These are phyloP conservation scores for Cryptomeria japonica DNA, from an alignment of 75 land plant species.

Conservation along the genomic window DNA sequence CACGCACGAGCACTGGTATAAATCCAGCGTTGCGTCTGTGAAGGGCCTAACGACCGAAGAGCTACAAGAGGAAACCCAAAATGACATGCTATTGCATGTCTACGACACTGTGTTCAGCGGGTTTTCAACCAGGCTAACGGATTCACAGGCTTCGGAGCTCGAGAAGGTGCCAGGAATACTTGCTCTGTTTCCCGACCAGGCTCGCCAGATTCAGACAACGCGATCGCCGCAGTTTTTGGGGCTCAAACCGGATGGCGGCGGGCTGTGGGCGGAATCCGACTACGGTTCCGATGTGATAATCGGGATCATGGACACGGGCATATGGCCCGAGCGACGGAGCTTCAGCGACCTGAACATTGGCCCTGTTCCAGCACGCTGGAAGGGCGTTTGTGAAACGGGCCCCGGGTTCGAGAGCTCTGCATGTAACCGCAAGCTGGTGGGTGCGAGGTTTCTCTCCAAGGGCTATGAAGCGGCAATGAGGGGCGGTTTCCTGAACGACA, in stretches of 20 bases:
- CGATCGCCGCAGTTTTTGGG: constrained; percentile 69
- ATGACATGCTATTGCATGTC: constrained; percentile 35
- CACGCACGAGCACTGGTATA: constrained; percentile 66
- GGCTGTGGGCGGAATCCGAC: constrained; percentile 58
- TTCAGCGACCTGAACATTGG: constrained; percentile 64
- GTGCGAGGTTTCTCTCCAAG: constrained; percentile 60
- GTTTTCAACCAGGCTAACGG: constrained; percentile 66
- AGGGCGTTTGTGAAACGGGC: constrained; percentile 47
- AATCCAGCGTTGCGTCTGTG: constrained; percentile 33
- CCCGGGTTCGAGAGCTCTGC: constrained; percentile 28
- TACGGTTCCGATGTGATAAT: constrained; percentile 72
- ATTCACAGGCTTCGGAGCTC: constrained; percentile 34
- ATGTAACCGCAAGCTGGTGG: constrained; percentile 82
- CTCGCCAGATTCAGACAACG: constrained; percentile 60
- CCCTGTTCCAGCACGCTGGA: constrained; percentile 53
- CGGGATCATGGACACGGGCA: constrained; percentile 83
- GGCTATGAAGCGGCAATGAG: constrained; percentile 69
- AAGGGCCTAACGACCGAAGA: background rate
- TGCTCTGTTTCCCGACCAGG: constrained; percentile 49
- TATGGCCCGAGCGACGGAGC: constrained; percentile 74
- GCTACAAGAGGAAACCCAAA: background rate
- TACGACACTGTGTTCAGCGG: constrained; percentile 61
- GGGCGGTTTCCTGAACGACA: constrained; percentile 49
- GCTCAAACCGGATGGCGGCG: constrained; percentile 26
- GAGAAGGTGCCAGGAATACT: constrained; percentile 45